Evolutionary conservation across 495 filamentous ascomycete genomes (phyloP), one percentile per base, ranked within the genome.

Genomic region (Tuber aestivum): DNA sequence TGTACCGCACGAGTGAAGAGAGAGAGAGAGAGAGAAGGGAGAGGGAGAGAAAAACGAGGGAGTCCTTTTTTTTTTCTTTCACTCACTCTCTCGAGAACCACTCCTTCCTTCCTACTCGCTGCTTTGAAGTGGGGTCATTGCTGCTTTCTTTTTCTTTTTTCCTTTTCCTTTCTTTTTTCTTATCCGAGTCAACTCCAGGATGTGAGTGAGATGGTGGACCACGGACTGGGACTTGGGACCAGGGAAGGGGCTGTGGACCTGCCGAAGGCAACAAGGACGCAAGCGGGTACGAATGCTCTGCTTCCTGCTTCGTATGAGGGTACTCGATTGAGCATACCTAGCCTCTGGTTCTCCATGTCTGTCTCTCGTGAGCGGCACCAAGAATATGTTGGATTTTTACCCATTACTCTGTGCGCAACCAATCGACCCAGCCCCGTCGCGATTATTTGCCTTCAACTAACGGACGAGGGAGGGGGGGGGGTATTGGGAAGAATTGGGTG

Each of bases 71-170:
- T 65, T 8, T 9, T n/a, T 56, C 8, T 56, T n/a, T 32, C 18
- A 32, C n/a, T 32, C 56, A 65, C 56, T 65, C 32, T 27, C 50
- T n/a, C 50, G 50, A 61, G 10, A 61, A 61, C 50, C 50, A 10
- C n/a, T n/a, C n/a, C n/a, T 14, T 61, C 50, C 20, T 27, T 61
- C 27, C 56, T 65, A 65, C 56, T 65, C 56, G 56, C 56, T 65
- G 56, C 56, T 65, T 65, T 32, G 56, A 65, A 32, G 56, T 65
- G 56, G 56, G 56, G 56, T 65, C 56, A 65, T 65, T 65, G n/a
- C 18, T 65, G 56, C 56, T 65, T 65, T 65, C 14, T 18, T 65
- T 65, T 65, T 32, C 12, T 3, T 10, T 16, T n/a, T 56, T 48
- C 3, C 21, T 8, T 48, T 48, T 48, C n/a, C n/a, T n/a, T n/a